Base-by-base conservation (phyloP, 139 green algal species). In the Pseudopediastrum boryanum region DNA sequence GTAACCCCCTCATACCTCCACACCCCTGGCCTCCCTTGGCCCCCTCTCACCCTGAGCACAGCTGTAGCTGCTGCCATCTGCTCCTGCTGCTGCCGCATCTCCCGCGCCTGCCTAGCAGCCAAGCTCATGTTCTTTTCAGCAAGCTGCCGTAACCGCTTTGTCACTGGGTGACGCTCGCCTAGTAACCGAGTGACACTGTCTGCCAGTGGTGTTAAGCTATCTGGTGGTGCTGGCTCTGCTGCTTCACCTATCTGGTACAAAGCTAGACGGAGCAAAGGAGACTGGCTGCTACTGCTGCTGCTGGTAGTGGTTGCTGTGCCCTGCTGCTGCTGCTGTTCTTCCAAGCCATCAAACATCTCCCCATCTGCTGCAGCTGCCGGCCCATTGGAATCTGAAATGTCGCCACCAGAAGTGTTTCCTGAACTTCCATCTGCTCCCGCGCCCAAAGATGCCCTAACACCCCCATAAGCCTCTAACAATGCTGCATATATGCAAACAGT, bases 41-140 rank as follows among this genome's bases (percentile, higher is more conserved):
- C 56, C 52, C 25, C 38, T 4, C 56, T n/a, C 36, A 80, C 67
- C 68, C 77, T 65, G 2, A 66, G 31, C 16, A 71, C 58, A 3
- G 71, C 59, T n/a, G 42, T 71, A n/a, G 72, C 73, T 27, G n/a
- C 4, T 19, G 65, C 67, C 68, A 74, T 44, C 59, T 59, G 36
- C 75, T 51, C 41, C 69, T 80, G 46, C 75, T 76, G 46, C 69
- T 70, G 70, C 29, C 74, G 9, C 66, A 85, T 35, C 74, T 79
- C 67, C 36, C 73, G 38, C 56, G 48, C 39, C 75, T 85, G 81
- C 44, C 81, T 36, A 6, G 50, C 64, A 1, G n/a, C 69, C 0
- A 61, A 1, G 48, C 81, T 86, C 48, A 77, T 80, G 81, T 86
- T 86, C 42, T 41, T 4, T 9, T 83, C 81, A 39, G 75, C 61